phyloP scores from a whole-genome alignment of 2,329 filamentous ascomycete species.

The Mycosphaerella sp. region DNA sequence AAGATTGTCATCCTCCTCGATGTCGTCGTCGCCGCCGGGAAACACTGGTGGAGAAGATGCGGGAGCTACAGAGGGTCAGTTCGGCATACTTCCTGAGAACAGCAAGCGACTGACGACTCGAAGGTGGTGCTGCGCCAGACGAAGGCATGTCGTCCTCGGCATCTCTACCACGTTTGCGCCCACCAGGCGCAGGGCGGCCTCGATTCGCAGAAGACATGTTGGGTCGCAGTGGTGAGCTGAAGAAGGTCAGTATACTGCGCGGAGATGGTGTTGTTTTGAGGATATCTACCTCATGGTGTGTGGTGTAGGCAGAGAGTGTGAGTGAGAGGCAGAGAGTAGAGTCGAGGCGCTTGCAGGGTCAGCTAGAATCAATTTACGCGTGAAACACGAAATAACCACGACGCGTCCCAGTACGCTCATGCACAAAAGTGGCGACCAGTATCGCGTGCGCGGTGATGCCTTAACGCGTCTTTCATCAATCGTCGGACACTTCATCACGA shows the following conservation, averaged over 20 bases:
- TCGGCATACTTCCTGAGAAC: slow-evolving; percentile 31
- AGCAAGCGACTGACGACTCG: slow-evolving; percentile 46
- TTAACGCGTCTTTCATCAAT: background rate
- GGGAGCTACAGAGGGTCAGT: slow-evolving; percentile 37
- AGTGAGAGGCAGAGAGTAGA: background rate
- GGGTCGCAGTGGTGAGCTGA: slow-evolving; percentile 33
- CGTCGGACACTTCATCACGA: background rate
- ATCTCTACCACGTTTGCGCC: slow-evolving; percentile 59
- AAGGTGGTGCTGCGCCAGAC: slow-evolving; percentile 53
- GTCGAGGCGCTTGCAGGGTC: slow-evolving; percentile 2
- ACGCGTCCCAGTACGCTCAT: background rate
- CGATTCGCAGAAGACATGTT: slow-evolving; percentile 80
- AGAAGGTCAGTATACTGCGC: background rate
- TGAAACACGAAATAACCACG: background rate
- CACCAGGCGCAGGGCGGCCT: slow-evolving; percentile 49
- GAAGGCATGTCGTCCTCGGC: slow-evolving; percentile 56
- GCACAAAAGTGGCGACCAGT: background rate
- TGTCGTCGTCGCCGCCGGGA: slow-evolving; percentile 57
- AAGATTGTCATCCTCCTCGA: slow-evolving; percentile 61
- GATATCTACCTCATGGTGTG: slow-evolving; percentile 1
- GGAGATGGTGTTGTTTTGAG: background rate
- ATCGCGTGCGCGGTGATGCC: background rate
- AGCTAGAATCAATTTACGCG: background rate
- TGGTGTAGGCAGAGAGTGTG: background rate
- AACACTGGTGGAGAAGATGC: slow-evolving; percentile 59